A percentile compares a stretch with the other conserved stretches of the same genome.
Conservation (phyloP, 768 basidiomycete species). For the Cystoderma amianthinum region DNA sequence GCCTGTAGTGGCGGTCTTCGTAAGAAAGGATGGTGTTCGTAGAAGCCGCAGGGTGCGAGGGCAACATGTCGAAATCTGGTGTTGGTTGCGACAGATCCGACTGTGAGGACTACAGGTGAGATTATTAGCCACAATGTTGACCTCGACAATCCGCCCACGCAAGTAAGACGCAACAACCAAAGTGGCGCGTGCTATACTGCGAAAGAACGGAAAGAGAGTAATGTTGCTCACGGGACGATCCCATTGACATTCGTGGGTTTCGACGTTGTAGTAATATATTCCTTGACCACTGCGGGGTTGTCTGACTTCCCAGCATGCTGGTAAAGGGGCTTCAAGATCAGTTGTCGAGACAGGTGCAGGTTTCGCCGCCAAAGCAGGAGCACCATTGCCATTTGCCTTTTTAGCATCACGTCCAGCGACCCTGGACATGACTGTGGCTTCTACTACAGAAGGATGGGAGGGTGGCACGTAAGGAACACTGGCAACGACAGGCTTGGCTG, state of each 20-base stretch:
- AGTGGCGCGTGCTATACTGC: not conserved
- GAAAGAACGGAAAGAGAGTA: slow-evolving; percentile 10
- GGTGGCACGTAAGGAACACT: slow-evolving; percentile 46
- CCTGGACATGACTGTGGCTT: slow-evolving; percentile 53
- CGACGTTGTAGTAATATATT: slow-evolving; percentile 51
- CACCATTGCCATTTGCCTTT: slow-evolving; percentile 16
- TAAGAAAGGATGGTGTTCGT: slow-evolving; percentile 32
- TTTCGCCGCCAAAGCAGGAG: not conserved
- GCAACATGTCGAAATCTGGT: slow-evolving; percentile 6
- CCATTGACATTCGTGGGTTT: slow-evolving; percentile 56
- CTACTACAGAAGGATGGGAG: slow-evolving; percentile 51
- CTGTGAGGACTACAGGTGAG: slow-evolving; percentile 16
- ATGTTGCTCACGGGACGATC: slow-evolving; percentile 33
- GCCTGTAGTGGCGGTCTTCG: slow-evolving; percentile 63
- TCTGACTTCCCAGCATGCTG: slow-evolving; percentile 57
- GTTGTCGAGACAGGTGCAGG: slow-evolving; percentile 11
- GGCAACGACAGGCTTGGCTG: slow-evolving; percentile 55
- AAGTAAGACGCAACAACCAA: not conserved
- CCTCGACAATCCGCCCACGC: not conserved
- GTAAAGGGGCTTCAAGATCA: slow-evolving; percentile 26
- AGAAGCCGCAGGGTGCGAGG: not conserved
- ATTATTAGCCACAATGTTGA: slow-evolving; percentile 23
- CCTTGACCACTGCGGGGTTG: slow-evolving; percentile 38
- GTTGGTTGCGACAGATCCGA: not conserved
- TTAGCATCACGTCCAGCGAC: slow-evolving; percentile 32